Base-by-base conservation (phyloP, 1,284 basidiomycete genomes). In the Cystobasidium slooffiae region DNA sequence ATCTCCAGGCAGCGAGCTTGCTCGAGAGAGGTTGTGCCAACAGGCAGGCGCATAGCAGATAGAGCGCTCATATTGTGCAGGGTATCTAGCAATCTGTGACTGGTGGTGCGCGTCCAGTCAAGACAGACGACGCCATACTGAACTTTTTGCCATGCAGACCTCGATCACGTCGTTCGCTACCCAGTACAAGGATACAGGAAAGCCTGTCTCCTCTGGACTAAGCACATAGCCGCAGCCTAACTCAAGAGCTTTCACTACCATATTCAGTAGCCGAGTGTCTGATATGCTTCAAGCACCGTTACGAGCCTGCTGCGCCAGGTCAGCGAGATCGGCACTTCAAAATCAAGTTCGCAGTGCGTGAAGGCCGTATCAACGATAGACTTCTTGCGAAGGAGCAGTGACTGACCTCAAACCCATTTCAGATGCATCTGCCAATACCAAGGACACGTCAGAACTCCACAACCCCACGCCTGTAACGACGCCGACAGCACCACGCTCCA, bases 1-100 rank as follows among this genome's bases (percentile, higher is more conserved):
- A 81, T 81, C 58, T 80, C 79, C 31, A 81, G 39, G 53, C 51
- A 65, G 51, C 70, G 56, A 31, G 56, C 52, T 37, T 62, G n/a
- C 12, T 41, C 51, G 12, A 73, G 63, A 6, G 52, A 58, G 8
- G 70, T 14, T n/a, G 5, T 47, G 22, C 70, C 70, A 58, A 24
- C 37, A 14, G 70, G 70, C 47, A 73, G 31, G 53, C 70, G 70
- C 49, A 73, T 62, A 22, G 70, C 70, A 18, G 59, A 73, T 8
- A 73, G 70, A 22, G 70, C 20, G 31, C 62, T 66, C 70, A 73
- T 73, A n/a, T 12, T 66, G 51, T 56, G 14, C 24, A 10, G 8
- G 31, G 22, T 39, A 46, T 24, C 7, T 24, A 10, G 1, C 22
- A 5, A 37, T 31, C 14, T 61, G 9, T 16, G 31, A 14, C 16